Conservation (phyloP, 2,329 filamentous ascomycete species). For the Monilinia fructigena region DNA sequence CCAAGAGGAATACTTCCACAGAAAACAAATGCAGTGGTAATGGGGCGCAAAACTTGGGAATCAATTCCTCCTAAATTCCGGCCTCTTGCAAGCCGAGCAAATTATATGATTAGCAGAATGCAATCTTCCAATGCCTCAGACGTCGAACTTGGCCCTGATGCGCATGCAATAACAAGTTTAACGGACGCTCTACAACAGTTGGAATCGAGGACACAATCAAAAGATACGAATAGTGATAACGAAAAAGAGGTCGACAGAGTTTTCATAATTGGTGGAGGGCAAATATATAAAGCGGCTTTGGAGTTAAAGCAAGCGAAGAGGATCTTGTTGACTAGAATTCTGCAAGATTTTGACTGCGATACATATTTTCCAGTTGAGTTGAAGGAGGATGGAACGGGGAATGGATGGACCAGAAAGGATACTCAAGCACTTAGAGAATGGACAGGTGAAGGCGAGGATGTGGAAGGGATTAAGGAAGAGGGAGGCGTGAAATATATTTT, state of each 20-base stretch:
- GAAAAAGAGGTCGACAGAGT: conserved; percentile 12
- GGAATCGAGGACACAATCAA: conserved; percentile 3
- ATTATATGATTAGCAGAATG: conserved; percentile 69
- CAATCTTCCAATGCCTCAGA: not conserved
- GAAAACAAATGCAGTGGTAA: conserved; percentile 73
- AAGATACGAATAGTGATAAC: not conserved
- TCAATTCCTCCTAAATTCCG: conserved; percentile 77
- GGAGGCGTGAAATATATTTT: conserved; percentile 66
- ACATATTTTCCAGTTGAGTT: conserved; percentile 67
- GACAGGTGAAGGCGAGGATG: conserved; percentile 60
- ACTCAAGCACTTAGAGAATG: conserved; percentile 58
- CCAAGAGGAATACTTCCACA: conserved; percentile 8
- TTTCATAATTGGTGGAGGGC: conserved; percentile 90
- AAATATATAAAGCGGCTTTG: conserved; percentile 77
- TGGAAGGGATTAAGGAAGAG: conserved; percentile 59
- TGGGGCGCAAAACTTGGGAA: conserved; percentile 98
- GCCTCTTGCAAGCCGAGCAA: conserved; percentile 76
- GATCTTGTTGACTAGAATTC: conserved; percentile 69
- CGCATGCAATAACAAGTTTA: conserved; percentile 9
- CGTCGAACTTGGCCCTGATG: not conserved
- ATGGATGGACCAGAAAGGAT: conserved; percentile 54
- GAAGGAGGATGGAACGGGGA: conserved; percentile 36
- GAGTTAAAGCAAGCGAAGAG: conserved; percentile 54
- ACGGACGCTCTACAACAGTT: not conserved
- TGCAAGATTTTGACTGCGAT: conserved; percentile 72